A percentile compares a stretch with the other conserved stretches of the same genome.
These are phyloP conservation scores for Spizellomyces punctatus DNA, from an alignment of 192 early-diverging fungal genomes.

Conservation along the genomic window DNA sequence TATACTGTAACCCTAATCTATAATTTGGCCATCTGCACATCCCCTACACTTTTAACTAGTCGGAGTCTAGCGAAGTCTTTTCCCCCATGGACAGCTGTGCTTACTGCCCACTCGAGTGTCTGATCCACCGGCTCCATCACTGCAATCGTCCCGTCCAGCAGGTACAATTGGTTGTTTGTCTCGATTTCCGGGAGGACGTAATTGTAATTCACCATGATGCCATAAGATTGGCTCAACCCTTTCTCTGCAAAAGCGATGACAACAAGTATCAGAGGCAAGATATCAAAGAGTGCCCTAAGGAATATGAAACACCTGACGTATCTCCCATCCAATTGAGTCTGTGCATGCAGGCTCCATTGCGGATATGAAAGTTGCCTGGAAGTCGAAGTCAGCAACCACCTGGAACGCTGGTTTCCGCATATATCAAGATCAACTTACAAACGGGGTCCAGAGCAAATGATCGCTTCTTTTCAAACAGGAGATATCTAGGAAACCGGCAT, in stretches of 20 bases:
- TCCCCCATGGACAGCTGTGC: background rate
- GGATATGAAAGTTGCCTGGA: constrained; percentile 87
- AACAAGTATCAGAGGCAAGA: too few relatives aligned
- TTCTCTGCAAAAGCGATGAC: constrained; percentile 41
- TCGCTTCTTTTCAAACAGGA: constrained; percentile 69
- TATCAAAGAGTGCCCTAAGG: too few relatives aligned
- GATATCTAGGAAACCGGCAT: constrained; percentile 46
- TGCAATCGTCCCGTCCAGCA: constrained; percentile 45
- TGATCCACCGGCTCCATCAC: constrained; percentile 30
- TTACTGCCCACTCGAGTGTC: constrained; percentile 30
- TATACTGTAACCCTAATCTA: too few relatives aligned
- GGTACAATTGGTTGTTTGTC: constrained; percentile 72
- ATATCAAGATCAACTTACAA: constrained; percentile 37
- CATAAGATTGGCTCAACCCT: constrained; percentile 83
- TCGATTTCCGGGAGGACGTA: constrained; percentile 78
- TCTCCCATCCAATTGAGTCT: constrained; percentile 90
- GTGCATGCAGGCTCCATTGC: constrained; percentile 90
- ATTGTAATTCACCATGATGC: constrained; percentile 95
- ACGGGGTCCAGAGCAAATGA: constrained; percentile 82
- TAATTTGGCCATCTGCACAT: too few relatives aligned
- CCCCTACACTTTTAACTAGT: too few relatives aligned
- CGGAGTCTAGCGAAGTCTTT: background rate
- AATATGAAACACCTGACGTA: constrained; percentile 53
- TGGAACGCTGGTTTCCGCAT: background rate
- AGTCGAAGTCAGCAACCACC: background rate